Conservation (phyloP, 1,284 basidiomycete genomes). For the Pseudozyma thailandica region DNA sequence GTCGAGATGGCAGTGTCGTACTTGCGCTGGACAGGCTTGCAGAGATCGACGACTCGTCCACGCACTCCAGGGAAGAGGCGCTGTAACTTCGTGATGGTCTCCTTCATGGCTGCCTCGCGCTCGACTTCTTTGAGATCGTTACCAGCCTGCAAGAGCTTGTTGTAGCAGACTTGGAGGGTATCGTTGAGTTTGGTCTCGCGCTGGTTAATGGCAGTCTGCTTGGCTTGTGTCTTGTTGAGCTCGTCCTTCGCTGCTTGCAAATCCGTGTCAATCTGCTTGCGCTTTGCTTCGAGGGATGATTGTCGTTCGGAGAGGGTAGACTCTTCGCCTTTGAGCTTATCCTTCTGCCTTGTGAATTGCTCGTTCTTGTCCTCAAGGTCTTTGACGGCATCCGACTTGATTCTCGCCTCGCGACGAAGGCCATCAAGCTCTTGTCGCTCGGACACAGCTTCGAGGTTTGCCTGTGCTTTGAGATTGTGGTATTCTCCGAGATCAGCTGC, state of each 20-base stretch:
- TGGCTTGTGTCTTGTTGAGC: constrained; percentile 78
- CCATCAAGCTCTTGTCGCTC: constrained; percentile 88
- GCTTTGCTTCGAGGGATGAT: constrained; percentile 69
- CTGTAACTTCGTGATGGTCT: constrained; percentile 83
- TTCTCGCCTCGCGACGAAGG: constrained; percentile 84
- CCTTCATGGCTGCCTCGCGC: constrained; percentile 83
- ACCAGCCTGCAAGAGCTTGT: constrained; percentile 76
- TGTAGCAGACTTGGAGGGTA: constrained; percentile 83
- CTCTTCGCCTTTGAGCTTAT: constrained; percentile 76
- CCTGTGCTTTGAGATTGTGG: constrained; percentile 74
- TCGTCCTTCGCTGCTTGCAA: constrained; percentile 73
- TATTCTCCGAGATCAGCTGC: constrained; percentile 89
- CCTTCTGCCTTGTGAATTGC: constrained; percentile 75
- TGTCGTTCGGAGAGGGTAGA: constrained; percentile 73
- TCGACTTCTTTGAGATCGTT: constrained; percentile 76
- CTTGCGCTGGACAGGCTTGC: constrained; percentile 90
- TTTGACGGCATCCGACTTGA: constrained; percentile 74
- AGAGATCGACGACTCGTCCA: constrained; percentile 89
- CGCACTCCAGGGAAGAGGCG: constrained; percentile 70
- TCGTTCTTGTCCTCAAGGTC: constrained; percentile 74
- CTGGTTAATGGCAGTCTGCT: constrained; percentile 75
- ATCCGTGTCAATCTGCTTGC: constrained; percentile 25
- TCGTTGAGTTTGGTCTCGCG: constrained; percentile 75
- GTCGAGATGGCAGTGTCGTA: constrained; percentile 94
- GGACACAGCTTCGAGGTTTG: constrained; percentile 79